Evolutionary conservation across 805 yeast species (phyloP).

Genomic region (Debaryomyces castellii): DNA sequence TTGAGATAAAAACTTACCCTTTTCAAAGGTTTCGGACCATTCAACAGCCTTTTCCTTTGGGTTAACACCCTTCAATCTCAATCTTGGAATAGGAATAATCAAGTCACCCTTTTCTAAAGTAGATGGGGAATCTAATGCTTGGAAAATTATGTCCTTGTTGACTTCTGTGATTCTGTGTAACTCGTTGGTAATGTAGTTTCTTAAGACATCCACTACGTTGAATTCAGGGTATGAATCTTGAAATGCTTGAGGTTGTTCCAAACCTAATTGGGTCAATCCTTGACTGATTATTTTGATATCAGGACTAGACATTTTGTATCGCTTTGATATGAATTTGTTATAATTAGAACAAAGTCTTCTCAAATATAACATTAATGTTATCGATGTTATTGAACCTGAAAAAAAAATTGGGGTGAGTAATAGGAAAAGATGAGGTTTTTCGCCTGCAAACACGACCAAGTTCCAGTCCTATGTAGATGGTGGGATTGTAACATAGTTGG

Average conservation of each 20-base stretch:
- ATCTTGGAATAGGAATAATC: conserved; percentile 87
- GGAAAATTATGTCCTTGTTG: conserved; percentile 64
- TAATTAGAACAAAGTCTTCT: conserved; percentile 4
- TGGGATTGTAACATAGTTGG: neutral
- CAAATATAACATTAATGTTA: conserved; percentile 3
- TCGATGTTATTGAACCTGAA: neutral
- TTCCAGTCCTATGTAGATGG: neutral
- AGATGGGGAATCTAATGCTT: conserved; percentile 85
- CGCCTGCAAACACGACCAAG: neutral
- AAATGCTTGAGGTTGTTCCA: conserved; percentile 40
- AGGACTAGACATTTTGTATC: conserved; percentile 5
- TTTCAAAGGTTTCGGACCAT: conserved; percentile 77
- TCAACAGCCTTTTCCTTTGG: conserved; percentile 69
- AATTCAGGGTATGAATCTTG: conserved; percentile 69
- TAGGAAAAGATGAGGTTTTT: neutral
- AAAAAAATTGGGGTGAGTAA: conserved; percentile 1
- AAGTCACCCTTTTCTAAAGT: conserved; percentile 91
- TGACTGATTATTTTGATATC: conserved; percentile 30
- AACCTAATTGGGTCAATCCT: conserved; percentile 36
- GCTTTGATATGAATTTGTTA: conserved; percentile 2
- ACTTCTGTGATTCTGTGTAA: conserved; percentile 73
- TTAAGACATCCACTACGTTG: conserved; percentile 83
- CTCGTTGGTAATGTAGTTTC: conserved; percentile 85
- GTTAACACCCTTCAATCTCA: conserved; percentile 75
- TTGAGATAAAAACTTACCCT: conserved; percentile 63